Evolutionary conservation across 2,329 filamentous ascomycete species (phyloP), one percentile per base, ranked within the genome.

Genomic region (Diaporthe sp.): DNA sequence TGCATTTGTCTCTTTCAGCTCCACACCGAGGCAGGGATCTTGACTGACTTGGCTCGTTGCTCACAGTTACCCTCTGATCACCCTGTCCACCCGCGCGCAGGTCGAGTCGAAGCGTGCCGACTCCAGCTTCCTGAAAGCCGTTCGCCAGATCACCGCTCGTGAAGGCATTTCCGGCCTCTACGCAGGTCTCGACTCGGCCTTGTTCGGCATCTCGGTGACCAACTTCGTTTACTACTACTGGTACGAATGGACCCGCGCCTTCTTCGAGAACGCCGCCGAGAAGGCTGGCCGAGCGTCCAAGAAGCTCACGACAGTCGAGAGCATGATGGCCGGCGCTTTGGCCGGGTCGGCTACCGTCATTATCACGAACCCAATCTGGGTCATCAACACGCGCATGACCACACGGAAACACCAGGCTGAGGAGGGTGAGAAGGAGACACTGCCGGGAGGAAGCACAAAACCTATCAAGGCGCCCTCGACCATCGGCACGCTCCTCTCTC

Each of bases 151-250:
- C 82, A 90, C 99, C 77, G 93, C 96, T 79, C 94, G 97, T 79
- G 97, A 99, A 85, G 97, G 97, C 80, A 87, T 98, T 73, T 87
- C 91, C 2, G 97, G 97, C 42, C 91, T 99, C 47, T 99, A 98
- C 83, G 92, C 97, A 9, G 97, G 97, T 55, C 91, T 99, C 75
- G 95, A 97, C 84, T 97, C 94, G 77, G 97, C 97, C 69, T 89
- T 99, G 60, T 98, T 99, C 84, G 97, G 97, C 83, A 98, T 99
- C 87, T 97, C 94, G 84, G 93, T 99, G 79, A 99, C 97, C 80
- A 99, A 99, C 88, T 99, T 99, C 83, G 96, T 99, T 64, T 99
- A 99, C 89, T 99, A 99, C 87, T 99, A 98, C 89, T 99, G 95
- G 96, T 99, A 98, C 85, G 97, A 99, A 87, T 99, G 95, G 94